Conservation (phyloP, 2,329 filamentous ascomycete species). For the Lomentospora prolificans region DNA sequence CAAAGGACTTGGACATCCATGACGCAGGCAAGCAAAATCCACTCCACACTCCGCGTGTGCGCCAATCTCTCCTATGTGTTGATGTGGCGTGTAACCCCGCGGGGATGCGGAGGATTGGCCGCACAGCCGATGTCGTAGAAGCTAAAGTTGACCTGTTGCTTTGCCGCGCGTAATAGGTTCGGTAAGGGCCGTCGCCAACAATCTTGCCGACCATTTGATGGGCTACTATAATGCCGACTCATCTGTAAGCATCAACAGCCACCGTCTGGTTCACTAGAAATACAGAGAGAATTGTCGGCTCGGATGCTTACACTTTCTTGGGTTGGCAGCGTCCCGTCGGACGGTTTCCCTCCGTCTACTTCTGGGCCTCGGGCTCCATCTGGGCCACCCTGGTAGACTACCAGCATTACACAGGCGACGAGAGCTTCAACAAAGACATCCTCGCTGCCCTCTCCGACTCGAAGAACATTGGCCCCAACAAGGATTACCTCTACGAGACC, state of each 20-base stretch:
- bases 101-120: too few species aligned
- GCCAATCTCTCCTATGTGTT: too few species aligned
- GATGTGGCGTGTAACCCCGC: too few species aligned
- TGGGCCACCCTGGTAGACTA: conserved; percentile 64
- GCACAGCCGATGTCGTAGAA: too few species aligned
- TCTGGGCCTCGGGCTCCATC: conserved; percentile 56
- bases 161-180: too few species aligned
- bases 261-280: too few species aligned
- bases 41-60: too few species aligned
- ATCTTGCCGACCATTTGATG: conserved; percentile 51
- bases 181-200: conserved; percentile 50
- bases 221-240: conserved; percentile 42
- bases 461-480: conserved; percentile 42
- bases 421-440: conserved; percentile 49
- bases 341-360: conserved; percentile 58
- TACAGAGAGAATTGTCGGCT: too few species aligned
- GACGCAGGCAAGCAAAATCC: conserved; percentile 5
- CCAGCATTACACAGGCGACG: conserved; percentile 55
- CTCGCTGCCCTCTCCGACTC: conserved; percentile 48
- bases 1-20: conserved; percentile 1
- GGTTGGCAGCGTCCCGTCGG: too few species aligned
- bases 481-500: conserved; percentile 49
- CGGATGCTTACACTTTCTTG: too few species aligned
- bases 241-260: background rate
- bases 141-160: too few species aligned